A percentile compares a stretch with the other conserved stretches of the same genome.
phyloP scores from a whole-genome alignment of 805 yeast species.

The Kregervanrija delftensis region DNA sequence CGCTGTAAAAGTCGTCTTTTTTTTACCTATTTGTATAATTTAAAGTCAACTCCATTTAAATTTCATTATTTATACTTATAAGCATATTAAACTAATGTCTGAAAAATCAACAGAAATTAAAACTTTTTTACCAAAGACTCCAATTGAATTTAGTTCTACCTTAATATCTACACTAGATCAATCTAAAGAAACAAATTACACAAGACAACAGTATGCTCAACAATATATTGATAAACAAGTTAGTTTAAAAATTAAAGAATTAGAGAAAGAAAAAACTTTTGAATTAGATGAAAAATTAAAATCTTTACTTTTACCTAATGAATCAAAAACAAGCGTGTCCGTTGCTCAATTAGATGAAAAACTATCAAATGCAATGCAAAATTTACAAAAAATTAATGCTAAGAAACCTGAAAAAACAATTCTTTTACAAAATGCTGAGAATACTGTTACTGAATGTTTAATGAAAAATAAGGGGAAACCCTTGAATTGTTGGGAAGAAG shows the following conservation, averaged over 20 bases:
- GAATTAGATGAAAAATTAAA: constrained; percentile 46
- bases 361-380: constrained; percentile 30
- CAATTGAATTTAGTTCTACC: constrained; percentile 61
- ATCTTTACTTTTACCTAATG: constrained; percentile 32
- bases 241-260: constrained; percentile 43
- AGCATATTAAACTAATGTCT: constrained; percentile 27
- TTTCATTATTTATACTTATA: no score
- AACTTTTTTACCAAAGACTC: constrained; percentile 60
- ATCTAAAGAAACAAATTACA: constrained; percentile 55
- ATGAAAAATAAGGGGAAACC: constrained; percentile 55
- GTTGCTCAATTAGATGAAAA: constrained; percentile 23
- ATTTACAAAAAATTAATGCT: constrained; percentile 25
- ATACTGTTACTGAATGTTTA: constrained; percentile 51
- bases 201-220: constrained; percentile 64
- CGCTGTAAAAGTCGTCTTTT: no score
- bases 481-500: constrained; percentile 78
- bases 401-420: constrained; percentile 28
- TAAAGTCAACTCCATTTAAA: no score
- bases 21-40: no score
- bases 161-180: constrained; percentile 57
- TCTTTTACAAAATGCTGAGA: constrained; percentile 40
- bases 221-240: constrained; percentile 62
- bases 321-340: constrained; percentile 20
- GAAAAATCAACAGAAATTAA: constrained; percentile 26
- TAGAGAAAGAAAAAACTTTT: constrained; percentile 46